Conservation (phyloP, 805 yeast species). For the Pichia membranifaciens region DNA sequence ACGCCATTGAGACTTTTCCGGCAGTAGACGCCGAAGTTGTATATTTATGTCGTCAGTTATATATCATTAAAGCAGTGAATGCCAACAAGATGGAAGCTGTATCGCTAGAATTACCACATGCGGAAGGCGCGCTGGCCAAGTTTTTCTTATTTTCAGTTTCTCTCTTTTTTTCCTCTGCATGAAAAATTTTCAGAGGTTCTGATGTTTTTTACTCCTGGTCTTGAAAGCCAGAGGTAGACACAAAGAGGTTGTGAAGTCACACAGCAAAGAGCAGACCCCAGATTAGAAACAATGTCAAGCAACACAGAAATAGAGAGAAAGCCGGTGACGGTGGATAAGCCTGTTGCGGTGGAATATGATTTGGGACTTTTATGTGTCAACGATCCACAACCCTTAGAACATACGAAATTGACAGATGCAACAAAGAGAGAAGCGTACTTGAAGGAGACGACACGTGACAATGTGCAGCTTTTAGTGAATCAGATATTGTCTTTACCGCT, state of each 20-base stretch:
- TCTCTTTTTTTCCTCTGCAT: neutral
- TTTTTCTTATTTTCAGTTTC: neutral
- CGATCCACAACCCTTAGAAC: slow-evolving; percentile 82
- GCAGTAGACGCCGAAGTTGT: no score
- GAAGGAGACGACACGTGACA: slow-evolving; percentile 72
- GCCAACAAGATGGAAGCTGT: neutral
- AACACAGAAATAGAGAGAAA: slow-evolving; percentile 30
- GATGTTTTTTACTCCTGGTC: no score
- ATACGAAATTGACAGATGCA: slow-evolving; percentile 47
- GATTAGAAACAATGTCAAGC: neutral
- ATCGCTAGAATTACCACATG: neutral
- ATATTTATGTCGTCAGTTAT: no score
- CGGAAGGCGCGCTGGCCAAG: neutral
- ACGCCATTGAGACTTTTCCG: neutral
- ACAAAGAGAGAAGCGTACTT: slow-evolving; percentile 58
- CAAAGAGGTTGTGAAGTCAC: neutral
- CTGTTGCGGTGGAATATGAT: slow-evolving; percentile 84
- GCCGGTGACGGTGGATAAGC: slow-evolving; percentile 85
- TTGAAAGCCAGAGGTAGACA: neutral
- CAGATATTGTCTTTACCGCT: slow-evolving; percentile 88
- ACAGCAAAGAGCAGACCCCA: neutral
- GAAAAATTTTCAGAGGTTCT: neutral
- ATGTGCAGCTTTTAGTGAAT: slow-evolving; percentile 84
- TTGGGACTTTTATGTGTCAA: slow-evolving; percentile 87
- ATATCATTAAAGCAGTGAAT: no score